These are phyloP conservation scores for Auricularia heimuer DNA, from an alignment of 768 basidiomycete genomes.

Conservation along the genomic window DNA sequence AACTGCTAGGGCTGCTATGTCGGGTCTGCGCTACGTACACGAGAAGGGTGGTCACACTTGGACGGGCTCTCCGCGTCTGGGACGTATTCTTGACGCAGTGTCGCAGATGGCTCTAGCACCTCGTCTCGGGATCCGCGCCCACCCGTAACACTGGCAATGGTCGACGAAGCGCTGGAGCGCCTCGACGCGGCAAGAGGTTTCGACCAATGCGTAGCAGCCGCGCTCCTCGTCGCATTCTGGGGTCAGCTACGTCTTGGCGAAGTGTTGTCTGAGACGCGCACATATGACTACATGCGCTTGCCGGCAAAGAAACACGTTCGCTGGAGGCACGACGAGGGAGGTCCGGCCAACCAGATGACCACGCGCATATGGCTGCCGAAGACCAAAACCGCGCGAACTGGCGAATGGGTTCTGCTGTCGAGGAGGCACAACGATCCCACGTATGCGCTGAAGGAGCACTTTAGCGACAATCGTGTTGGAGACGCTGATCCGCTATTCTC, in stretches of 20 bases:
- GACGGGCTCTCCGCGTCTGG: background rate
- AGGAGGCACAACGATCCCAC: slow-evolving; percentile 7
- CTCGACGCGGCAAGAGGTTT: slow-evolving; percentile 24
- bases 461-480: slow-evolving; percentile 17
- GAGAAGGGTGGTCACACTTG: background rate
- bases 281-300: background rate
- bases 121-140: slow-evolving; percentile 11
- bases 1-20: background rate
- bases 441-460: slow-evolving; percentile 23
- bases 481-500: slow-evolving; percentile 26
- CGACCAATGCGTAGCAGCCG: slow-evolving; percentile 32
- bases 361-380: background rate
- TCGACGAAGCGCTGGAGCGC: slow-evolving; percentile 13
- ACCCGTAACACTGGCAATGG: slow-evolving; percentile 26
- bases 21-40: background rate
- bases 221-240: slow-evolving; percentile 25
- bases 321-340: background rate
- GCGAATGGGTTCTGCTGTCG: background rate
- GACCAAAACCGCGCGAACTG: background rate
- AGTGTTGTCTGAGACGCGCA: slow-evolving; percentile 7
- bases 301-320: background rate
- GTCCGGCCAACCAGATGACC: background rate
- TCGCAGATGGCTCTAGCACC: background rate
- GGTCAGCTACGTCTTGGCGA: slow-evolving; percentile 32
- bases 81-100: background rate